Conservation (phyloP, 345 rosid genomes). For the Eucalyptus marginata region DNA sequence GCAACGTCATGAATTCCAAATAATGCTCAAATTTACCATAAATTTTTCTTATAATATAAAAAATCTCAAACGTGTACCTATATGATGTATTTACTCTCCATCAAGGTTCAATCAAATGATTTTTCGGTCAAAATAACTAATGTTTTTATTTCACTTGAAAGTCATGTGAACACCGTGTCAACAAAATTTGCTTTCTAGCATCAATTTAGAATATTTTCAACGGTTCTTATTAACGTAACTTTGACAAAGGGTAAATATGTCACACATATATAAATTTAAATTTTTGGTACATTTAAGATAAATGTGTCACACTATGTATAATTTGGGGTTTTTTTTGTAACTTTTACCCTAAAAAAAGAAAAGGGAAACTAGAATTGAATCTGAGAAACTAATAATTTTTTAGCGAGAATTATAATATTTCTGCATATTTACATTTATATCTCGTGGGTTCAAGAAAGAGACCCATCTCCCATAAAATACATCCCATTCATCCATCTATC, state of each 20-base stretch:
- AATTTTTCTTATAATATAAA: no score
- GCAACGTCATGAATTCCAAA: neutral
- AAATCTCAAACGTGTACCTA: neutral
- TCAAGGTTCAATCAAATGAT: no score
- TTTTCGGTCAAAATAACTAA: fast-evolving
- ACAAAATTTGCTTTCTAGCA: neutral
- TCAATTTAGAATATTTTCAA: no score
- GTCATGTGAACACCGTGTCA: fast-evolving
- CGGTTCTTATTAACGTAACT: fast-evolving
- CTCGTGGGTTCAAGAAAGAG: neutral
- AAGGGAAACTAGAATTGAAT: neutral
- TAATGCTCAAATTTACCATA: no score
- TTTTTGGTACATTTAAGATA: neutral
- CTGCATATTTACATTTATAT: neutral
- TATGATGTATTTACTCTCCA: neutral
- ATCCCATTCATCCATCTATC: neutral
- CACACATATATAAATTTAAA: neutral
- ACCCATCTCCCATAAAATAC: neutral
- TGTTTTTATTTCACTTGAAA: neutral
- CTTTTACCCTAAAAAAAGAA: neutral
- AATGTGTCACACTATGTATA: fast-evolving
- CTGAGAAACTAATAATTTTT: neutral
- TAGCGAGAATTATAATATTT: neutral
- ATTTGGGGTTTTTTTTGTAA: no score
- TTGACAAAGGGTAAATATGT: no score